Evolutionary conservation across 805 yeast genomes (phyloP), one percentile per base, ranked within the genome.

Genomic region (Saccharomycopsis fodiens): DNA sequence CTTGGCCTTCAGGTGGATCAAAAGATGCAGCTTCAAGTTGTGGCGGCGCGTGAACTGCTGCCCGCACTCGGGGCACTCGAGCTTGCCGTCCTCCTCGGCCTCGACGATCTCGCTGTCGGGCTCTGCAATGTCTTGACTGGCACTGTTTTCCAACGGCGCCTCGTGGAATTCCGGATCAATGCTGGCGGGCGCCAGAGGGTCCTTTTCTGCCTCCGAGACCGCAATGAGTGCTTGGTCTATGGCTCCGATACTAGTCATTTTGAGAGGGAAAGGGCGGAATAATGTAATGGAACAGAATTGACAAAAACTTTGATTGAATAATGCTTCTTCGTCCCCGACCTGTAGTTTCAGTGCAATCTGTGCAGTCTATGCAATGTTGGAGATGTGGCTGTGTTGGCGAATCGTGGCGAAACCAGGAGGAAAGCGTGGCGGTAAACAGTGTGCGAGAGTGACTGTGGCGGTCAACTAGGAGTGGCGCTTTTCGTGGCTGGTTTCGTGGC

Each of bases 41-140:
- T 84, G 91, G 54, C 76, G 79, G 38, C 93, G 67, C 2, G 86
- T 77, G 62, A 83, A 83, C 0, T 76, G 65, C 52, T 78, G 83
- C 43, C 72, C 63, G 57, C 93, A 83, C 6, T 72, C 68, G 15
- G 72, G 67, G 58, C 93, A 83, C 16, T 61, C 62, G 53, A 68
- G 76, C 20, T 32, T 32, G 20, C 36, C 7, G 22, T 15, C 38
- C 42, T 59, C 62, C 49, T 65, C 70, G n/a, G 59, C 56, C 13
- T 51, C 59, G 16, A 44, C 38, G 39, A 43, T 40, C 5, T 12
- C 25, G 22, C 20, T 23, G n/a, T 42, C 47, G 39, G 45, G 53
- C 35, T 46, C 42, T 21, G 38, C 30, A 22, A 37, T 32, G 17
- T 31, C 42, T n/a, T 42, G 47, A 22, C 15, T 39, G 39, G 39